Base-by-base conservation (phyloP, 805 yeast species). In the Cyberlindnera mississippiensis region DNA sequence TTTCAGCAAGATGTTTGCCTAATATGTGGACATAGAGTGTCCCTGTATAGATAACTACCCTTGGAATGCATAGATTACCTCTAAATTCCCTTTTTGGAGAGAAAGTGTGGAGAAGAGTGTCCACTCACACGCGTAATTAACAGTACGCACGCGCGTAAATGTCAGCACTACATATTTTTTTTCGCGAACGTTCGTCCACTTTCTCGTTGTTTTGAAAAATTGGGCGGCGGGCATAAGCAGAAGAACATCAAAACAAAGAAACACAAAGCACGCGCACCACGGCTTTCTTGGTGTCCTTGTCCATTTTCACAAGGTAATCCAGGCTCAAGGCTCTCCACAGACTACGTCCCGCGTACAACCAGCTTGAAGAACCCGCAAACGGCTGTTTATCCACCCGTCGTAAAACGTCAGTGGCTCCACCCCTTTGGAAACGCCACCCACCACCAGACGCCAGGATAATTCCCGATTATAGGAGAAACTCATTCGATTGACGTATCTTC, bases 1-100 rank as follows among this genome's bases (percentile, higher is more conserved):
- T 1, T 73, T 81, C 68, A 69, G 85, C 41, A 85, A 83, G 60
- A 78, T 85, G 69, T 85, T 85, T 51, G 40, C 12, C 12, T 27
- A 53, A 5, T 65, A n/a, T n/a, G n/a, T n/a, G n/a, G n/a, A n/a
- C n/a, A n/a, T n/a, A n/a, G 51, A 42, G 7, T 9, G 10, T 14
- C 15, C 27, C 3, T 4, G 14, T 17, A 31, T 9, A 17, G 33
- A 15, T 15, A n/a, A 14, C 7, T 15, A 15, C 32, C 14, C 32
- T 14, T 14, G 5, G 30, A 12, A 13, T n/a, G n/a, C n/a, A n/a
- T n/a, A n/a, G n/a, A n/a, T n/a, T n/a, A n/a, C n/a, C n/a, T n/a
- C n/a, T n/a, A n/a, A n/a, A n/a, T n/a, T n/a, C n/a, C n/a, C n/a
- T n/a, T n/a, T n/a, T n/a, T n/a, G n/a, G n/a, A n/a, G n/a, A 20